Percentiles rank a stretch among this genome's conserved stretches.
Evolutionary conservation across 805 yeast species (phyloP).

Genomic region (Dipodascus albidus): DNA sequence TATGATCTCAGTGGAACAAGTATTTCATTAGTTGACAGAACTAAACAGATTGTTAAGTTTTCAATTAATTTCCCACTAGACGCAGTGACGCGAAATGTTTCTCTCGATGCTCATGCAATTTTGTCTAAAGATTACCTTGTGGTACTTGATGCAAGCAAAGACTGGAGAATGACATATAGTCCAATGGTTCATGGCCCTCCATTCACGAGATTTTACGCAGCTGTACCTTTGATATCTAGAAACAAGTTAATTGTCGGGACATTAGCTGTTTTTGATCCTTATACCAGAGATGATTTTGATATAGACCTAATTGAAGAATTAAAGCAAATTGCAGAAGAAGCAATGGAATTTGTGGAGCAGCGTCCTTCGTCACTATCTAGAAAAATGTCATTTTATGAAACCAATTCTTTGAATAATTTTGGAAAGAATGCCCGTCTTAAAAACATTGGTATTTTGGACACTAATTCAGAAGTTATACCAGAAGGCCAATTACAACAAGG

Average conservation of each 20-base stretch:
- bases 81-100: conserved; percentile 42
- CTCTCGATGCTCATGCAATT: conserved; percentile 61
- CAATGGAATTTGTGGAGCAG: conserved; percentile 10
- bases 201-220: conserved; percentile 48
- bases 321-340: conserved; percentile 7
- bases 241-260: conserved; percentile 42
- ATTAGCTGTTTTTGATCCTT: conserved; percentile 44
- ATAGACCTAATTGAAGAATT: conserved; percentile 10
- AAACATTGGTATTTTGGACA: neutral
- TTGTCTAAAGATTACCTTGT: conserved; percentile 45
- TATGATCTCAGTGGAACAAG: conserved; percentile 42
- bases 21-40: conserved; percentile 44
- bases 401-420: neutral
- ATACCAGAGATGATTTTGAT: conserved; percentile 11
- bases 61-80: conserved; percentile 36
- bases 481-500: neutral
- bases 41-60: conserved; percentile 38
- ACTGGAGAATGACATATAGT: conserved; percentile 56
- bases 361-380: conserved; percentile 4
- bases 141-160: conserved; percentile 47
- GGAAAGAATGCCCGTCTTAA: neutral
- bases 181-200: conserved; percentile 59
- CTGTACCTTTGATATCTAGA: conserved; percentile 39
- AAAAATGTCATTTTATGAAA: conserved; percentile 4
- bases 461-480: neutral